Conservation (phyloP, 1,139 yeast genomes). For the Meyerozyma carpophila region DNA sequence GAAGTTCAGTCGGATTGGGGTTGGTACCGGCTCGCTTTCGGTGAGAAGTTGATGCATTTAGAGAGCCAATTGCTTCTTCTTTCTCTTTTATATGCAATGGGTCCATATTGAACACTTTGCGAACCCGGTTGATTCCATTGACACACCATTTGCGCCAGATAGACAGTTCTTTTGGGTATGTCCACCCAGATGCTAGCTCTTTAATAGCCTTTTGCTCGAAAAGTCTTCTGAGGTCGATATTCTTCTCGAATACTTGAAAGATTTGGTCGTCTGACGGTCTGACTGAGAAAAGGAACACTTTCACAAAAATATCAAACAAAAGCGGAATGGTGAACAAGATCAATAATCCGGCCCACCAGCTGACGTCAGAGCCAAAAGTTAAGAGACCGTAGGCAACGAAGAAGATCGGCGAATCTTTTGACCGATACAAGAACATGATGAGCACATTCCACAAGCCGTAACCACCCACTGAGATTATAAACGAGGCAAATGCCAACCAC, state of each 20-base stretch:
- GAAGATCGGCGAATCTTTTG: slow-evolving; percentile 57
- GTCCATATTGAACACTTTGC: slow-evolving; percentile 5
- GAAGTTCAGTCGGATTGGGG: slow-evolving; percentile 38
- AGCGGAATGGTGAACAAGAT: slow-evolving; percentile 53
- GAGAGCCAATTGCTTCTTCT: not conserved
- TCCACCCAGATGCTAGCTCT: slow-evolving; percentile 82
- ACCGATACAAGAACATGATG: slow-evolving; percentile 62
- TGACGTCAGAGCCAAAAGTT: slow-evolving; percentile 69
- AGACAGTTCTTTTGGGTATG: slow-evolving; percentile 45
- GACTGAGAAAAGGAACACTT: slow-evolving; percentile 51
- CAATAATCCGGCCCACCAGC: slow-evolving; percentile 82
- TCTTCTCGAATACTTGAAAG: slow-evolving; percentile 74
- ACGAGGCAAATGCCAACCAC: slow-evolving; percentile 64
- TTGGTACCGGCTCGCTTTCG: slow-evolving; percentile 50
- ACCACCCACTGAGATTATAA: slow-evolving; percentile 75
- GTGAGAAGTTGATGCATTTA: slow-evolving; percentile 28
- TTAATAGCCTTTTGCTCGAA: slow-evolving; percentile 69
- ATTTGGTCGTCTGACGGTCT: slow-evolving; percentile 72
- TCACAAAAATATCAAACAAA: slow-evolving; percentile 59
- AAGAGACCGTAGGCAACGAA: slow-evolving; percentile 68
- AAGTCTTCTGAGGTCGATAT: slow-evolving; percentile 56
- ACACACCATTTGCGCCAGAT: slow-evolving; percentile 14
- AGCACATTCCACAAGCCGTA: slow-evolving; percentile 84
- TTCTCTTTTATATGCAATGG: not conserved
- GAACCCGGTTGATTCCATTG: slow-evolving; percentile 4